Evolutionary conservation across 352 stramenopile species (phyloP).

Genomic region (Globisporangium mamillatum): DNA sequence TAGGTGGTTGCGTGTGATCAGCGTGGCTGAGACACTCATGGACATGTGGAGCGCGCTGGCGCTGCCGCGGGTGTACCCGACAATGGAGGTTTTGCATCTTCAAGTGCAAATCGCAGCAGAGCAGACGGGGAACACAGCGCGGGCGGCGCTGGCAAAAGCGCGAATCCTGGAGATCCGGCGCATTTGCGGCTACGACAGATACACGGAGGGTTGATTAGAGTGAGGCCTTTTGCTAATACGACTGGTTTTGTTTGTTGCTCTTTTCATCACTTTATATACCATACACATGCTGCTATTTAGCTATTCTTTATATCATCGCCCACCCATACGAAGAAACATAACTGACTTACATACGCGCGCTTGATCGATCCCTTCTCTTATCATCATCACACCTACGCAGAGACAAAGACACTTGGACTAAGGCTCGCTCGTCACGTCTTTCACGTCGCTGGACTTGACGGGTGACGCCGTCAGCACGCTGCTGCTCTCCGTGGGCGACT

Average conservation of each 20-base stretch:
- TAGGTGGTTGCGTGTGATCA: conserved; percentile 28
- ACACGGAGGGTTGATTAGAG: not conserved
- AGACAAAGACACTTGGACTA: not conserved
- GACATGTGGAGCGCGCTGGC: conserved; percentile 30
- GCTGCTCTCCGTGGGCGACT: not conserved
- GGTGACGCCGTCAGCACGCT: not conserved
- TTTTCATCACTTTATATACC: conserved; percentile 8
- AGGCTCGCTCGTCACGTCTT: not conserved
- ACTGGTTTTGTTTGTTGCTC: not conserved
- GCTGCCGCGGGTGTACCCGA: conserved; percentile 36
- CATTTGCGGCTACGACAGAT: conserved; percentile 28
- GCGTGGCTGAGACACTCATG: conserved; percentile 29
- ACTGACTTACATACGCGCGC: conserved; percentile 1
- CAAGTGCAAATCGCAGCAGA: conserved; percentile 47
- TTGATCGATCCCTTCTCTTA: not conserved
- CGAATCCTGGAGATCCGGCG: conserved; percentile 21
- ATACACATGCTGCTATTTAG: not conserved
- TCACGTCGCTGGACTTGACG: not conserved
- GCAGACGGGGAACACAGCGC: conserved; percentile 19
- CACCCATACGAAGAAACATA: not conserved
- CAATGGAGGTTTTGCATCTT: conserved; percentile 44
- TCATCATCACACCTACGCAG: not conserved
- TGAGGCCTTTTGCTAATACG: not conserved
- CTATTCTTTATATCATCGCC: not conserved
- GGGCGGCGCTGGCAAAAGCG: conserved; percentile 14